Evolutionary conservation across 345 rosid genomes (phyloP).

Genomic region (Corchorus capsularis): DNA sequence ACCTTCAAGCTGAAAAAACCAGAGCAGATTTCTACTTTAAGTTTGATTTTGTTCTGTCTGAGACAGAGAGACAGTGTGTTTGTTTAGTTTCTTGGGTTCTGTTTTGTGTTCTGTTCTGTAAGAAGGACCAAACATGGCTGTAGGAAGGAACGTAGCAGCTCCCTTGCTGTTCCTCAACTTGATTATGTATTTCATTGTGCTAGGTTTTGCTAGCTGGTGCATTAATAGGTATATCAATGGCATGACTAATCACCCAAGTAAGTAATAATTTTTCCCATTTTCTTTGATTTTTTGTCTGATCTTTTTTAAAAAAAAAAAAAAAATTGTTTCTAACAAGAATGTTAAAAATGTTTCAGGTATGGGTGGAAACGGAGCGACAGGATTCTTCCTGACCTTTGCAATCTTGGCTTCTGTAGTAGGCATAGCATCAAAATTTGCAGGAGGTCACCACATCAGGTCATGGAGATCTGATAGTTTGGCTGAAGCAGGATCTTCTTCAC

Average conservation of each 20-base stretch:
- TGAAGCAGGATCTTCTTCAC: slow-evolving; percentile 65
- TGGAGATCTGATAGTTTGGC: slow-evolving; percentile 89
- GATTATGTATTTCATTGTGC: slow-evolving; percentile 68
- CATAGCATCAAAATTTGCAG: slow-evolving; percentile 66
- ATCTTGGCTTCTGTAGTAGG: slow-evolving; percentile 69
- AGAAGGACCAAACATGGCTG: slow-evolving; percentile 34
- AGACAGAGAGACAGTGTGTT: background rate
- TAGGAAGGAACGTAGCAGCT: slow-evolving; percentile 84
- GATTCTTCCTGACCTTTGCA: slow-evolving; percentile 65
- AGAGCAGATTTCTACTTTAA: background rate
- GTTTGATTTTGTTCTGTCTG: slow-evolving; percentile 1
- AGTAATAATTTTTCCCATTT: background rate
- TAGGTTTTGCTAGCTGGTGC: slow-evolving; percentile 93
- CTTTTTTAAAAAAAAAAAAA: too few species aligned
- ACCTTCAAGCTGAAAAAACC: background rate
- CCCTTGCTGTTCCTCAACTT: slow-evolving; percentile 88
- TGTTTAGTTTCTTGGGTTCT: background rate
- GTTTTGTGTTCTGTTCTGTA: background rate
- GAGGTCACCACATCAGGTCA: slow-evolving; percentile 69
- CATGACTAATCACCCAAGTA: slow-evolving; percentile 81
- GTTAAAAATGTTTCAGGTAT: slow-evolving; percentile 36
- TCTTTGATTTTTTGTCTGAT: too few species aligned
- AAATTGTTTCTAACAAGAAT: too few species aligned
- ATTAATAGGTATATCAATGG: slow-evolving; percentile 71
- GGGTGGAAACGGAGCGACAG: slow-evolving; percentile 89